Base-by-base conservation (phyloP, 495 filamentous ascomycete genomes). In the Hyaloscypha hepaticicola region DNA sequence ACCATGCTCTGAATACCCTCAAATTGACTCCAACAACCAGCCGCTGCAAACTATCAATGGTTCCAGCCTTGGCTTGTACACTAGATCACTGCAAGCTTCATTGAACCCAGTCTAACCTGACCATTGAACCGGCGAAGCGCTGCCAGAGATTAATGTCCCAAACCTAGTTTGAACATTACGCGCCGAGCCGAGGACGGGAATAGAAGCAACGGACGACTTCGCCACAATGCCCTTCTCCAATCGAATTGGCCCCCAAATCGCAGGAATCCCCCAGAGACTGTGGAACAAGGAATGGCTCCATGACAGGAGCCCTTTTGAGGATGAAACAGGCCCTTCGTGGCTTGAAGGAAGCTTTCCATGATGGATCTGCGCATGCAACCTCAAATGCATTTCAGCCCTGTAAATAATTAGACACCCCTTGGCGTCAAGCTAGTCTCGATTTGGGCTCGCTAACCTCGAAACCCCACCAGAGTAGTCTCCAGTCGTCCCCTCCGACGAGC, bases 201-300 rank as follows among this genome's bases (percentile, higher is more conserved):
- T 58, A 58, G 56, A 58, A 58, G 56, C 56, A 21, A 14, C 29
- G n/a, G 19, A 45, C 31, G n/a, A 45, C 56, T 58, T 45, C 56
- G 56, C 56, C 56, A 58, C 56, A 45, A 45, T 58, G 16, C 31
- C 5, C 1, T 29, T 45, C 21, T 38, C 56, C 56, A 58, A 58
- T 58, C 31, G 14, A 24, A 29, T 21, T 12, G 7, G 25, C 19
- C 53, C 53, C 25, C 19, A 21, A 34, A 8, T 21, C 19, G 24
- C 53, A 56, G 12, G 12, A 56, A 28, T 21, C 9, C 22, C 19
- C 53, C 19, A 33, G 53, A 28, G 28, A 31, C 4, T 56, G 25
- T 28, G 24, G 25, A 8, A 28, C 24, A 56, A 56, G 16, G 28
- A 56, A 28, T 25, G 25, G 25, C 1, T 24, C 53, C 11, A 28